These are phyloP conservation scores for Astrephomene gubernaculifera DNA, from an alignment of 139 green algal species.

Conservation along the genomic window DNA sequence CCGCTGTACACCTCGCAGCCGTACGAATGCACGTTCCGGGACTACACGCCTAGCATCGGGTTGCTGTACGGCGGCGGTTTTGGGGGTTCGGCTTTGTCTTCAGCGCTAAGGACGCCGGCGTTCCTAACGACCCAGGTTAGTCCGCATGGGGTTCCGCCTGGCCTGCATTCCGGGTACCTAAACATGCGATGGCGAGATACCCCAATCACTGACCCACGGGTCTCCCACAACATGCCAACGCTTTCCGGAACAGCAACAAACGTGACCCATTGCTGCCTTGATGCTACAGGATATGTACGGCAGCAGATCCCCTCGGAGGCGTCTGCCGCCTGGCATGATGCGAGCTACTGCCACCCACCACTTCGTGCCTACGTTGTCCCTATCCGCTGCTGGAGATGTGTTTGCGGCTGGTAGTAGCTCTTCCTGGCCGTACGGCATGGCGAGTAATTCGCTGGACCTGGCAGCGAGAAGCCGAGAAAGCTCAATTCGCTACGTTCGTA, in stretches of 20 bases:
- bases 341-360: constrained; percentile 7
- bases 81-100: constrained; percentile 6
- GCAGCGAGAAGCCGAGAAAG: background rate
- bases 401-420: background rate
- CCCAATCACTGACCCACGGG: too few species aligned
- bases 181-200: too few species aligned
- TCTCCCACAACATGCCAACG: too few species aligned
- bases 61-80: constrained; percentile 29
- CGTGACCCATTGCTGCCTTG: background rate
- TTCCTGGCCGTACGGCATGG: background rate
- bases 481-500: background rate
- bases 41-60: constrained; percentile 36
- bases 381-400: background rate
- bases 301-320: background rate
- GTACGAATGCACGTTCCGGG: constrained; percentile 40
- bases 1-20: constrained; percentile 8
- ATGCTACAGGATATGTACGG: constrained; percentile 17
- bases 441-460: too few species aligned
- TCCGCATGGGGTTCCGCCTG: background rate
- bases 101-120: constrained; percentile 29
- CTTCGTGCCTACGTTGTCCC: constrained; percentile 34
- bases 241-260: too few species aligned
- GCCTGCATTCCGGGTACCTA: too few species aligned
- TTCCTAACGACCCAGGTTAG: constrained; percentile 19
- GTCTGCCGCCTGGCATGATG: background rate